Percentiles rank a stretch among this genome's conserved stretches.
phyloP scores from a whole-genome alignment of 371 early-diverging fungal genomes.

The Mucor indicus region DNA sequence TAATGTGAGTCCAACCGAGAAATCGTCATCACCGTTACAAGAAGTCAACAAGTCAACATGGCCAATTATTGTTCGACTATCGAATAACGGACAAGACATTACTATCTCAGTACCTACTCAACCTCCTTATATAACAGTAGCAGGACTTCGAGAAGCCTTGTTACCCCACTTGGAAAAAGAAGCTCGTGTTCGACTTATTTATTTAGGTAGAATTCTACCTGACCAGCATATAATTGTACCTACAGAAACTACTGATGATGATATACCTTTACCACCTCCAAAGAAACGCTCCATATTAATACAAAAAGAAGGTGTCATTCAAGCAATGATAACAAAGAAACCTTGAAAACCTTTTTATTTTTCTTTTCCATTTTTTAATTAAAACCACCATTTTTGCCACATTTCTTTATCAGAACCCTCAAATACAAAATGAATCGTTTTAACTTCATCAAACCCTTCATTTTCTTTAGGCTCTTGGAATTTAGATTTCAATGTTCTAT shows the following conservation, averaged over 20 bases:
- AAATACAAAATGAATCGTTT: constrained; percentile 62
- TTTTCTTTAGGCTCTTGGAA: constrained; percentile 49
- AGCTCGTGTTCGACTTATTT: constrained; percentile 17
- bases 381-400: constrained; percentile 53
- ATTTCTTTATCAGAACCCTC: constrained; percentile 34
- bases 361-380: constrained; percentile 1
- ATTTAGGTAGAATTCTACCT: constrained; percentile 17
- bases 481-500: constrained; percentile 42
- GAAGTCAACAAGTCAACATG: too few species aligned
- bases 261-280: constrained; percentile 12
- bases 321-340: constrained; percentile 13
- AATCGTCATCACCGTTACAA: too few species aligned
- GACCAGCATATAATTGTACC: constrained; percentile 19
- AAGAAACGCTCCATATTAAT: constrained; percentile 3
- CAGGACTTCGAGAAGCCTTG: constrained; percentile 5
- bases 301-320: constrained; percentile 23
- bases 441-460: constrained; percentile 69
- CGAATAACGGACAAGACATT: constrained; percentile 20
- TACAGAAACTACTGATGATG: constrained; percentile 2
- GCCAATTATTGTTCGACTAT: constrained; percentile 22
- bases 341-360: neutral
- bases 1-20: too few species aligned
- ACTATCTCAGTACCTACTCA: constrained; percentile 11
- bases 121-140: constrained; percentile 19
- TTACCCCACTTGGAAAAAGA: constrained; percentile 10